Evolutionary conservation across 2,329 filamentous ascomycete species (phyloP).

Genomic region (Tolypocladium endophyticum): DNA sequence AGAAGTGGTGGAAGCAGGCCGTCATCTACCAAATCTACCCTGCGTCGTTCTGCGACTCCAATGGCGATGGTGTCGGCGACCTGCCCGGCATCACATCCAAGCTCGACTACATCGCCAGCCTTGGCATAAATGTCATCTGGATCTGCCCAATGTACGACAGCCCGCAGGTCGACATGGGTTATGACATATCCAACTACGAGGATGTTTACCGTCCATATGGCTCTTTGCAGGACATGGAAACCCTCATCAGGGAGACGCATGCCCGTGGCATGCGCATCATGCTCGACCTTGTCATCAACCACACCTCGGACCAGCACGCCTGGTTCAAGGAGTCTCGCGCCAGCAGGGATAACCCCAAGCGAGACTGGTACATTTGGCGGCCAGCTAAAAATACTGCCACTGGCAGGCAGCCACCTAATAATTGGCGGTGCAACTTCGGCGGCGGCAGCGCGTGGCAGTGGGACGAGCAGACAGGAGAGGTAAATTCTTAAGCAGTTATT

Average conservation of each 20-base stretch:
- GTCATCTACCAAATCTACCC: slow-evolving; percentile 51
- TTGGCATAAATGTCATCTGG: slow-evolving; percentile 59
- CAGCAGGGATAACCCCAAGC: slow-evolving; percentile 50
- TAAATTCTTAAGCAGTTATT: too few species aligned
- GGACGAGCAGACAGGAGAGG: slow-evolving; percentile 57
- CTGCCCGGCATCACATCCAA: slow-evolving; percentile 53
- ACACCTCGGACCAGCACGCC: slow-evolving; percentile 60
- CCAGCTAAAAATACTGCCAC: slow-evolving; percentile 40
- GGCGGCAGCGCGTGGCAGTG: slow-evolving; percentile 57
- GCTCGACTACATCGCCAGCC: slow-evolving; percentile 47
- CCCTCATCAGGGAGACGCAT: slow-evolving; percentile 48
- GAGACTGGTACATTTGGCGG: slow-evolving; percentile 58
- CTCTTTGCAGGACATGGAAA: slow-evolving; percentile 54
- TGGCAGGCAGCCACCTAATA: slow-evolving; percentile 62
- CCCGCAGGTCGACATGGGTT: slow-evolving; percentile 60
- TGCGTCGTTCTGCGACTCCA: slow-evolving; percentile 45
- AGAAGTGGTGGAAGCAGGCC: slow-evolving; percentile 45
- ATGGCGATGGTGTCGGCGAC: slow-evolving; percentile 50
- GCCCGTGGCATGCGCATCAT: slow-evolving; percentile 58
- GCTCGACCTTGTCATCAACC: slow-evolving; percentile 68
- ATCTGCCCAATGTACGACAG: slow-evolving; percentile 55
- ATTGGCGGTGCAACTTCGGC: slow-evolving; percentile 57
- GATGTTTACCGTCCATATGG: slow-evolving; percentile 56
- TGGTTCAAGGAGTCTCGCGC: slow-evolving; percentile 62
- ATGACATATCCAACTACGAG: slow-evolving; percentile 60